Evolutionary conservation across 2,329 filamentous ascomycete genomes (phyloP).

Genomic region (Epichloe typhina): DNA sequence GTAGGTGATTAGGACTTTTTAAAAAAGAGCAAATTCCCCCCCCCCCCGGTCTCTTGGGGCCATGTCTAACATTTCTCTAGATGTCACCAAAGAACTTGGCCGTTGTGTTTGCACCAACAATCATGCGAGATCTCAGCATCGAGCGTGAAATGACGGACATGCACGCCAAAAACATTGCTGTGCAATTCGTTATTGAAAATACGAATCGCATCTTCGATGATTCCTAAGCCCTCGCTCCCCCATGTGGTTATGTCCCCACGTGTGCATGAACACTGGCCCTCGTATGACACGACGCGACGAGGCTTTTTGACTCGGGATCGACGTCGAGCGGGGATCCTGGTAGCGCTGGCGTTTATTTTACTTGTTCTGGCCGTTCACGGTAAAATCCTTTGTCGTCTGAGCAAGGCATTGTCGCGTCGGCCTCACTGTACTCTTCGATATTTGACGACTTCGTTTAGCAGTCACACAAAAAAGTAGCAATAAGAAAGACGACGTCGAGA

Average conservation of each 20-base stretch:
- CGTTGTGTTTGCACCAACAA: conserved; percentile 94
- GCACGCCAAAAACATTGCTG: conserved; percentile 79
- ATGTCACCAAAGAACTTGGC: conserved; percentile 96
- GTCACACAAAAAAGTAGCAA: neutral
- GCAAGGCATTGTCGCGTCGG: neutral
- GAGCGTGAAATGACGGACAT: conserved; percentile 95
- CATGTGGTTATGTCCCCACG: neutral
- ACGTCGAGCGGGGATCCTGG: neutral
- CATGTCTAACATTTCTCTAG: conserved; percentile 23
- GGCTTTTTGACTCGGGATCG: neutral
- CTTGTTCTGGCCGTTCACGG: neutral
- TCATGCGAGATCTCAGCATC: conserved; percentile 82
- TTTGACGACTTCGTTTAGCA: neutral
- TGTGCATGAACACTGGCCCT: neutral
- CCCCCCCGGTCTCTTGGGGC: no score
- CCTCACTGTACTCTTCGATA: neutral
- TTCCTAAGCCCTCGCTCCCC: conserved; percentile 7
- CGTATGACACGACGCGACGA: neutral
- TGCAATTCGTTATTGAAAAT: conserved; percentile 89
- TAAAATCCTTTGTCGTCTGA: neutral
- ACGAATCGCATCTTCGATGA: conserved; percentile 67
- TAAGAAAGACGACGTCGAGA: neutral
- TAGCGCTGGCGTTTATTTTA: conserved; percentile 1
- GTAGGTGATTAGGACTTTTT: conserved; percentile 31
- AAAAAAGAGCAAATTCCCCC: no score